These are phyloP conservation scores for Fonsecaea erecta DNA, from an alignment of 2,329 filamentous ascomycete genomes.

Conservation along the genomic window DNA sequence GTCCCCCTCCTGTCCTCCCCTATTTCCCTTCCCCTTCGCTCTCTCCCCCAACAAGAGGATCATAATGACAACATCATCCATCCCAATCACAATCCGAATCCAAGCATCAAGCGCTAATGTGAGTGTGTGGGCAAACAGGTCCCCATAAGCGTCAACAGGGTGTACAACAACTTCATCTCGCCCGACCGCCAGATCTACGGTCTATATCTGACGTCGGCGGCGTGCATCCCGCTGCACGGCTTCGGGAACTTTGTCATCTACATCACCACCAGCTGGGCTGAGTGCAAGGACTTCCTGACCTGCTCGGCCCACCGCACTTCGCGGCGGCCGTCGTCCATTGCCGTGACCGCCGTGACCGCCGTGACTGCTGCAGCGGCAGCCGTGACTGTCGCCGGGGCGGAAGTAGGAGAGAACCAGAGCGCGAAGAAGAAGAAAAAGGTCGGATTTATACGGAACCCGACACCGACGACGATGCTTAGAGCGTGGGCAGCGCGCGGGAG, in stretches of 20 bases:
- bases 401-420: not conserved
- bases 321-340: slow-evolving; percentile 8
- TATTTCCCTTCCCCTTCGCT: too few species aligned
- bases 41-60: too few species aligned
- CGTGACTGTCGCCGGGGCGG: not conserved
- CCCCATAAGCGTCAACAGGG: slow-evolving; percentile 28
- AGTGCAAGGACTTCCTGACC: slow-evolving; percentile 23
- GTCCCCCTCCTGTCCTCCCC: too few species aligned
- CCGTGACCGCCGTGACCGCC: not conserved
- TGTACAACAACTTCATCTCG: slow-evolving; percentile 31
- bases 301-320: slow-evolving; percentile 3
- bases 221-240: slow-evolving; percentile 29
- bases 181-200: slow-evolving; percentile 29
- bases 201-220: slow-evolving; percentile 25
- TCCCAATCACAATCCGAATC: too few species aligned
- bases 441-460: not conserved
- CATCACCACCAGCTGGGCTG: slow-evolving; percentile 27
- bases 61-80: too few species aligned
- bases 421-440: not conserved
- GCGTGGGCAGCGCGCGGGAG: not conserved
- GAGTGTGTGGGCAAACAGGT: slow-evolving; percentile 9
- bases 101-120: too few species aligned
- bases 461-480: not conserved
- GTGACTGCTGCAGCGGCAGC: not conserved
- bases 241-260: slow-evolving; percentile 31